phyloP scores from a whole-genome alignment of 805 yeast genomes.

The Candida boleticola region DNA sequence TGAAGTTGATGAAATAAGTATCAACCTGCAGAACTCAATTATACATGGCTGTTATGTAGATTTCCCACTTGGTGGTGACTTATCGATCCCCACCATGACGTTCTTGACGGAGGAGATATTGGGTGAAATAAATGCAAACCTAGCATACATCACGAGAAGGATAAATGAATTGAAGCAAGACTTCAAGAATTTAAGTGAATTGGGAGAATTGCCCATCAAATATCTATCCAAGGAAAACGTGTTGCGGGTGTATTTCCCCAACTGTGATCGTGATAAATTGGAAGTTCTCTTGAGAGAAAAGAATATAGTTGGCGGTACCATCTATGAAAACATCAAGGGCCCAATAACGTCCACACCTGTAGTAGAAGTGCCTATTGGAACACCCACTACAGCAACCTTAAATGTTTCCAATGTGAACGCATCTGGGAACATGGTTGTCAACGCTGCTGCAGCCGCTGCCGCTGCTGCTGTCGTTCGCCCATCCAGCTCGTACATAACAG shows the following conservation, averaged over 20 bases:
- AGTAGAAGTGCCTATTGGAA: neutral
- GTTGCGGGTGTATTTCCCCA: constrained; percentile 67
- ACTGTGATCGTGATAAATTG: constrained; percentile 58
- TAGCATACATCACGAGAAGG: constrained; percentile 42
- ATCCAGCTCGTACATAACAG: constrained; percentile 9
- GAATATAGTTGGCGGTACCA: constrained; percentile 57
- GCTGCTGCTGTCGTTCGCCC: constrained; percentile 3
- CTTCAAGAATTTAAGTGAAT: constrained; percentile 46
- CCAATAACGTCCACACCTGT: constrained; percentile 8
- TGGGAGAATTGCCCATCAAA: constrained; percentile 67
- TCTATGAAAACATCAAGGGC: constrained; percentile 35
- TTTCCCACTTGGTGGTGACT: constrained; percentile 18
- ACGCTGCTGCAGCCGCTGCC: constrained; percentile 7
- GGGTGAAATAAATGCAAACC: constrained; percentile 59
- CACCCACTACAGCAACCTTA: neutral
- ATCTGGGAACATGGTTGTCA: neutral
- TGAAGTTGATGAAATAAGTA: constrained; percentile 6
- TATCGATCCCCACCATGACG: constrained; percentile 32
- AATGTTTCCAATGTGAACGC: neutral
- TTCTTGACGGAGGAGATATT: constrained; percentile 29
- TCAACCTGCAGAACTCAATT: neutral
- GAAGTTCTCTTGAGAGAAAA: constrained; percentile 56
- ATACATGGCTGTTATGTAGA: constrained; percentile 31
- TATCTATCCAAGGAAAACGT: constrained; percentile 36
- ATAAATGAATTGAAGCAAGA: constrained; percentile 43